These are phyloP conservation scores for Penicillium salamii DNA, from an alignment of 495 filamentous ascomycete genomes.

Conservation along the genomic window DNA sequence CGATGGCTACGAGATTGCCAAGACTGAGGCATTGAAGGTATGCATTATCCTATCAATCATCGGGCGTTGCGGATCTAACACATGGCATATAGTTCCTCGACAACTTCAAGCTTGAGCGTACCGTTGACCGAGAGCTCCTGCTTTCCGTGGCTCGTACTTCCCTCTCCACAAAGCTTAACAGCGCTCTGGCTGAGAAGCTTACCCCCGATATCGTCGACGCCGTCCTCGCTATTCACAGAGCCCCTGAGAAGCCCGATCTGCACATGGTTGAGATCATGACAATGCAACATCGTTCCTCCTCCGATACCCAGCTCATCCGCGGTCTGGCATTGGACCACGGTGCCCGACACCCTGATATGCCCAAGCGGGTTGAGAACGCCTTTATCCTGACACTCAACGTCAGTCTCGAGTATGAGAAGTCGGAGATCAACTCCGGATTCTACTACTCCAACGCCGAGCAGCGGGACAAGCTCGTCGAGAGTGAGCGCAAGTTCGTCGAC, in stretches of 20 bases:
- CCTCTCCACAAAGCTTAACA: slow-evolving; percentile 89
- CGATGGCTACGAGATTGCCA: slow-evolving; percentile 96
- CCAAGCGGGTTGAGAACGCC: slow-evolving; percentile 91
- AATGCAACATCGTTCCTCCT: slow-evolving; percentile 96
- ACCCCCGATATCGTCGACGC: slow-evolving; percentile 94
- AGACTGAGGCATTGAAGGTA: slow-evolving; percentile 86
- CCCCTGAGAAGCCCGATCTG: slow-evolving; percentile 88
- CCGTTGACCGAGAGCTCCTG: slow-evolving; percentile 91
- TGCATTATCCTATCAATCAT: background rate
- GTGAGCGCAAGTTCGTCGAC: slow-evolving; percentile 92
- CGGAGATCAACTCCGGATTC: slow-evolving; percentile 98
- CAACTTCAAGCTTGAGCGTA: slow-evolving; percentile 79
- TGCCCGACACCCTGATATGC: slow-evolving; percentile 97
- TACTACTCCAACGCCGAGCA: slow-evolving; percentile 98
- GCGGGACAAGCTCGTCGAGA: slow-evolving; percentile 95
- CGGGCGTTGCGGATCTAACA: slow-evolving; percentile 9
- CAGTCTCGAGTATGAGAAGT: slow-evolving; percentile 97
- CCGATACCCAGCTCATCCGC: slow-evolving; percentile 92
- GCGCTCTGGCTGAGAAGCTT: slow-evolving; percentile 81
- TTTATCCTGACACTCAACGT: slow-evolving; percentile 95
- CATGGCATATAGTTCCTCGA: slow-evolving; percentile 75
- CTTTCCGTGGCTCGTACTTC: slow-evolving; percentile 93
- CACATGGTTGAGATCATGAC: slow-evolving; percentile 99
- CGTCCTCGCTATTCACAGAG: slow-evolving; percentile 86
- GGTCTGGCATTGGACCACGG: slow-evolving; percentile 94